Evolutionary conservation across 805 yeast genomes (phyloP).

Genomic region (Wilhelminamyces savonicus): DNA sequence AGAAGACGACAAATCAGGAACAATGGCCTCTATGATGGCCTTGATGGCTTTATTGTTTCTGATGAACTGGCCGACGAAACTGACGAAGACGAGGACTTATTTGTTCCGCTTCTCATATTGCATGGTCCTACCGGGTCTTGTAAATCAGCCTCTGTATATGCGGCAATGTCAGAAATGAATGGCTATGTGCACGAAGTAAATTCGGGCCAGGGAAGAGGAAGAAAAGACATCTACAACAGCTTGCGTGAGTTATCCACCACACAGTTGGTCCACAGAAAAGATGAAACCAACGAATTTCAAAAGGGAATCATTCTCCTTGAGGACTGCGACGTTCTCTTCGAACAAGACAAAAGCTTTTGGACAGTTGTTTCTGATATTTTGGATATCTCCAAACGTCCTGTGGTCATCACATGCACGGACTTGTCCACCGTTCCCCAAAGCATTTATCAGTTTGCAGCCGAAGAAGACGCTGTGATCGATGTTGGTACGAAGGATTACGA

Average conservation of each 20-base stretch:
- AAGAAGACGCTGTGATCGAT: conserved; percentile 32
- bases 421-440: conserved; percentile 40
- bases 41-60: conserved; percentile 35
- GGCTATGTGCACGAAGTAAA: conserved; percentile 82
- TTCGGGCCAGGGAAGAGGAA: conserved; percentile 65
- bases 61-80: conserved; percentile 14
- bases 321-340: conserved; percentile 78
- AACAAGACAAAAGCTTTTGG: conserved; percentile 81
- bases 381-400: conserved; percentile 58
- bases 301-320: conserved; percentile 74
- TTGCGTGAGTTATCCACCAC: conserved; percentile 81
- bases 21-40: conserved; percentile 8
- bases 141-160: conserved; percentile 67
- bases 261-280: conserved; percentile 57
- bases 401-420: conserved; percentile 60
- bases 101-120: conserved; percentile 58
- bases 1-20: conserved; percentile 16
- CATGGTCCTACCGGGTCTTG: conserved; percentile 74
- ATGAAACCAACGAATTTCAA: conserved; percentile 28
- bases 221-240: conserved; percentile 58
- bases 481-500: conserved; percentile 6
- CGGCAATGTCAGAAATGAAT: conserved; percentile 52
- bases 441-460: conserved; percentile 39
- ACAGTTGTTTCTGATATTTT: conserved; percentile 55
- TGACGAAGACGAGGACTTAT: conserved; percentile 31